These are phyloP conservation scores for Bruguiera gymnorhiza DNA, from an alignment of 345 rosid genomes.

Conservation along the genomic window DNA sequence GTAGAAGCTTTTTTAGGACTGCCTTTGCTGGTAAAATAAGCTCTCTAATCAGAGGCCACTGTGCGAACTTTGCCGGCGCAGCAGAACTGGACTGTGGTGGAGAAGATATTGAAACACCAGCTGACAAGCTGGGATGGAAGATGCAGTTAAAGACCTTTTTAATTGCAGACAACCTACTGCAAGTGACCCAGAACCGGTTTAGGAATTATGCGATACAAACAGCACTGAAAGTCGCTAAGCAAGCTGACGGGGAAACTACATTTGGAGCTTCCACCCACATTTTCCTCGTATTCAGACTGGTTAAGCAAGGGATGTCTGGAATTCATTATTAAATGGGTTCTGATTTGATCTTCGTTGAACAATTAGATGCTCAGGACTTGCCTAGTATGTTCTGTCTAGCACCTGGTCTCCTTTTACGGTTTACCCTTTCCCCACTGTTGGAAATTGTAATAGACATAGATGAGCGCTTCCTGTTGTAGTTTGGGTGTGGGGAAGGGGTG, in stretches of 20 bases:
- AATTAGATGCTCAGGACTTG: too few relatives aligned
- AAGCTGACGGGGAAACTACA: background rate
- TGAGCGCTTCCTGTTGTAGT: too few relatives aligned
- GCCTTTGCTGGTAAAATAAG: constrained; percentile 4
- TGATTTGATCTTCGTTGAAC: too few relatives aligned
- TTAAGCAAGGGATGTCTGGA: constrained; percentile 21
- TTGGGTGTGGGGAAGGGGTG: too few relatives aligned
- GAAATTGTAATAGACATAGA: too few relatives aligned
- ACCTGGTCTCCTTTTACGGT: too few relatives aligned
- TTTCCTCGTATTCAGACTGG: background rate
- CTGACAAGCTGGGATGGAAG: background rate
- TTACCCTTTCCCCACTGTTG: too few relatives aligned
- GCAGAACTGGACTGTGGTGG: constrained; percentile 24
- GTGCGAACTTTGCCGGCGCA: constrained; percentile 12
- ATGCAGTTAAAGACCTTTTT: constrained; percentile 14
- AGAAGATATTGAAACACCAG: constrained; percentile 15
- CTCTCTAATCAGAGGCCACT: constrained; percentile 10
- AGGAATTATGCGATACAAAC: constrained; percentile 36
- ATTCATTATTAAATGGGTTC: background rate
- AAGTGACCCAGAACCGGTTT: constrained; percentile 13
- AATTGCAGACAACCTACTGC: constrained; percentile 4
- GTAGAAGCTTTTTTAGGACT: constrained; percentile 15
- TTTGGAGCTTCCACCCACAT: constrained; percentile 2
- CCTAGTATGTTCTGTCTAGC: too few relatives aligned
- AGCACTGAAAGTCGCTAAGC: constrained; percentile 21